Evolutionary conservation across 179 eudicot genomes (phyloP).

Genomic region (Vitellaria paradoxa): DNA sequence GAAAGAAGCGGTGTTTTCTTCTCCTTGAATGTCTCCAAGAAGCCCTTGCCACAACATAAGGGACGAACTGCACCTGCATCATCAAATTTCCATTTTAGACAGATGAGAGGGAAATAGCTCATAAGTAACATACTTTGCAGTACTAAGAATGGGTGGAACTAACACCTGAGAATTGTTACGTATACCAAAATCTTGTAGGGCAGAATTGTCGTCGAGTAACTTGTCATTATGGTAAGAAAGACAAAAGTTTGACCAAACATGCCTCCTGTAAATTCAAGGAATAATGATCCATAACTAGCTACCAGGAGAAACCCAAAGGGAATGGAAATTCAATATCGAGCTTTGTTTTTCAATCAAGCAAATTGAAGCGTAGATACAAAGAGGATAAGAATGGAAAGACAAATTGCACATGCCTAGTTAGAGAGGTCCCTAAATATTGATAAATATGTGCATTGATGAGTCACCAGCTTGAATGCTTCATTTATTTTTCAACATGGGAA

Average conservation of each 20-base stretch:
- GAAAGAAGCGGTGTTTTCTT: constrained; percentile 83
- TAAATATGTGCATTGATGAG: not conserved
- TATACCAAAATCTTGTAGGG: constrained; percentile 72
- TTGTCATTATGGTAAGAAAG: constrained; percentile 71
- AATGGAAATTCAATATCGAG: not conserved
- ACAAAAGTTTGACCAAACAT: constrained; percentile 88
- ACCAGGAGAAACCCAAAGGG: not conserved
- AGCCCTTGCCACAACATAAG: constrained; percentile 58
- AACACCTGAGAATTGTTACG: constrained; percentile 86
- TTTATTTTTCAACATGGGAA: not conserved
- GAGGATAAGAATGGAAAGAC: not conserved
- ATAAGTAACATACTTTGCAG: not conserved
- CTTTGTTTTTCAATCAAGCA: not conserved
- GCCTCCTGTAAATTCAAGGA: constrained; percentile 54
- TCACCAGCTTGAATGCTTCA: not conserved
- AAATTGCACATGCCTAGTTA: not conserved
- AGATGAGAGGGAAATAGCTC: not conserved
- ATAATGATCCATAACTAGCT: not conserved
- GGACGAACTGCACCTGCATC: constrained; percentile 76
- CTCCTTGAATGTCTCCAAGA: constrained; percentile 61
- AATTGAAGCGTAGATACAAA: not conserved
- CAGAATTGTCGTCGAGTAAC: constrained; percentile 56
- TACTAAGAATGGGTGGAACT: not conserved
- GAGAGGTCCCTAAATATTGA: not conserved
- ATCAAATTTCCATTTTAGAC: not conserved